Conservation (phyloP, 768 basidiomycete species). For the Termitomyces heimii region DNA sequence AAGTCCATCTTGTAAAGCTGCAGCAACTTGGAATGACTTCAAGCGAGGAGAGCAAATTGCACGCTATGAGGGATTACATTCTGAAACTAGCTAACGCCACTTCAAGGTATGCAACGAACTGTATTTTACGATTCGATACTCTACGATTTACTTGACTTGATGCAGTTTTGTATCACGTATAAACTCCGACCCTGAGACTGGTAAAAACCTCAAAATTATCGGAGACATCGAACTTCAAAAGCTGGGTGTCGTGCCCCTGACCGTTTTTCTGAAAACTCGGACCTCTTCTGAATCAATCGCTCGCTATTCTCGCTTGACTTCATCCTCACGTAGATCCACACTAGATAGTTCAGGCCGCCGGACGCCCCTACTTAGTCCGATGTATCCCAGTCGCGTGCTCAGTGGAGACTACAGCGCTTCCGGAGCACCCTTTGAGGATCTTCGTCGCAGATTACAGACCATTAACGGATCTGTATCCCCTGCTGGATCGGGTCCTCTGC, state of each 20-base stretch:
- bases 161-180: constrained; percentile 63
- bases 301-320: constrained; percentile 33
- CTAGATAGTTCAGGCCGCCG: constrained; percentile 23
- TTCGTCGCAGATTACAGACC: constrained; percentile 67
- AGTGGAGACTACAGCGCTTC: constrained; percentile 40
- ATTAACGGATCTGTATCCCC: constrained; percentile 73
- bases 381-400: constrained; percentile 38
- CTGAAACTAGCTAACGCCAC: constrained; percentile 76
- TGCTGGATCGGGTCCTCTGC: constrained; percentile 36
- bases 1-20: constrained; percentile 65
- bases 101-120: constrained; percentile 47
- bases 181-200: constrained; percentile 55
- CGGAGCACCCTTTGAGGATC: constrained; percentile 69
- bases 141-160: neutral
- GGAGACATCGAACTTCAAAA: constrained; percentile 78
- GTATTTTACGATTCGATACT: neutral
- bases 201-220: constrained; percentile 55
- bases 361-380: constrained; percentile 45
- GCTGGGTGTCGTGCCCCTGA: constrained; percentile 85
- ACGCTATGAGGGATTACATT: constrained; percentile 87
- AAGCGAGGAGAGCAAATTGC: constrained; percentile 78
- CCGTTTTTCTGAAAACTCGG: constrained; percentile 75
- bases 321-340: constrained; percentile 34
- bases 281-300: constrained; percentile 29
- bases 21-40: constrained; percentile 85